Evolutionary conservation across 1,139 yeast species (phyloP), one percentile per base, ranked within the genome.

Genomic region (Scheffersomyces illinoinensis): DNA sequence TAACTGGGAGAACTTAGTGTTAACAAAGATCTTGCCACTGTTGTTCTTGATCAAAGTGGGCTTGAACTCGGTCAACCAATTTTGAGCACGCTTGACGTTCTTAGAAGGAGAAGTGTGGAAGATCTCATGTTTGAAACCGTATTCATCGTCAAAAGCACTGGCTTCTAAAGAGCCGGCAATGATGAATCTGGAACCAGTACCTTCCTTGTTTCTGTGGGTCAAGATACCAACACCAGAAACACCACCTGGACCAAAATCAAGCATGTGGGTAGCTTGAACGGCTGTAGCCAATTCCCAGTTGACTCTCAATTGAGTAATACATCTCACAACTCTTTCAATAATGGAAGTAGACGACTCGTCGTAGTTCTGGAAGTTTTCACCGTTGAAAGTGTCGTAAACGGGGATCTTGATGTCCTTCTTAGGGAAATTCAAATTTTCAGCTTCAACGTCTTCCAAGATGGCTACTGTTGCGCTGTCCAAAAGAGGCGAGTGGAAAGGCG

Each of bases 201-300:
- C 99, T 71, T 95, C 99, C 79, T 93, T 95, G 81, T 93, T 95
- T 78, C 97, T 90, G 78, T 93, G 97, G 60, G 99, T 95, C 69
- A 95, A 85, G 64, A 91, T 90, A 77, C 99, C 99, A 67, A 95
- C 84, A 67, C 99, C 99, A 54, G 98, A 91, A 56, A 91, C 88
- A 68, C 98, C 99, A 77, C 99, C 99, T 62, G 99, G 99, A 72
- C 99, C 99, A 70, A 95, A 95, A 77, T 95, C 99, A 66, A 95
- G 77, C 67, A 95, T 85, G 74, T 96, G 99, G 56, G 98, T 90
- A 39, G 96, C 85, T 58, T 84, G 72, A 73, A 91, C 91, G 64
- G 85, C 76, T 56, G 98, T 93, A 47, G 99, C 96, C 47, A 69
- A 67, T 79, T 95, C 98, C 99, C 99, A 95, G 78, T 91, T 85